Base-by-base conservation (phyloP, 257 asterid species). In the Solanum pennellii region DNA sequence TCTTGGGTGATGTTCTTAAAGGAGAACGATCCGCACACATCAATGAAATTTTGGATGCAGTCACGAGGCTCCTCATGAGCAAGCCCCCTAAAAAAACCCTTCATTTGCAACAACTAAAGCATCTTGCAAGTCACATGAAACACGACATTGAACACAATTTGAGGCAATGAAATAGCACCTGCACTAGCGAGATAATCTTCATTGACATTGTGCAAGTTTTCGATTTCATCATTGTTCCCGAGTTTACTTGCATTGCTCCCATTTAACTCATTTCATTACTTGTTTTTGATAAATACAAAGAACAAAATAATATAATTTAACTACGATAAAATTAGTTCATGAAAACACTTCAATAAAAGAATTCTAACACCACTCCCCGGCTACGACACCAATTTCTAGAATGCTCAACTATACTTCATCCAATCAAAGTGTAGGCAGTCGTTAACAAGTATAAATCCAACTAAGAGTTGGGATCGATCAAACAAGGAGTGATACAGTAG, bases 371-470 rank as follows among this genome's bases (percentile, higher is more conserved):
- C n/a, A 56, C 11, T 56, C 11, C 65, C 20, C n/a, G 20, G 2
- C 0, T 7, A 1, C n/a, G 0, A 2, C 2, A 1, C 11, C n/a
- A 56, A 18, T 56, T 56, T 56, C 18, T 0, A 56, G 3, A 56
- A 9, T 4, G 11, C 65, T 56, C 65, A 56, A 56, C 65, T 18
- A 56, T n/a, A 56, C n/a, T 0, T 56, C 65, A 56, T 56, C n/a
- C 3, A 4, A 56, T 56, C 12, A 3, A 56, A 56, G 5, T 18
- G 65, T 18, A 18, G 11, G 65, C 3, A 11, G n/a, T 18, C 11
- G 0, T n/a, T 56, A 56, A 56, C 12, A 56, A 56, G 65, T 18
- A 52, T 7, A 52, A 56, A 56, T n/a, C n/a, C 65, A 56, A 56
- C 65, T 56, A 56, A 56, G 65, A 56, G 5, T 56, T 56, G n/a